Base-by-base conservation (phyloP, 768 basidiomycete genomes). In the Mycena venus region DNA sequence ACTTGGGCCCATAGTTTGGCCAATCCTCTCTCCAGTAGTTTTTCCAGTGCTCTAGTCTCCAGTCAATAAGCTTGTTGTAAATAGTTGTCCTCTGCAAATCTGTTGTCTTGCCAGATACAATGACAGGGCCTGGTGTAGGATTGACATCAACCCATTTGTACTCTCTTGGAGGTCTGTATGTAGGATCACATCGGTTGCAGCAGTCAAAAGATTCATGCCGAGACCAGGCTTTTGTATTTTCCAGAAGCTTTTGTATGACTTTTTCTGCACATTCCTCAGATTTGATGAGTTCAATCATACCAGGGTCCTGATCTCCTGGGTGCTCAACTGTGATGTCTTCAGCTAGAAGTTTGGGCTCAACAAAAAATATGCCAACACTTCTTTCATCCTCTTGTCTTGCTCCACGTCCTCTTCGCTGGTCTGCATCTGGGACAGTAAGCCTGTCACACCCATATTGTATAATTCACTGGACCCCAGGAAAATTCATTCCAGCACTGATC, bases 391-490 rank as follows among this genome's bases (percentile, higher is more conserved):
- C 31, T 5, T 19, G 31, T 21, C 55, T 17, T 56, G 31, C 55
- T 23, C 55, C 55, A 10, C 55, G 65, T 5, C 60, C 72, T 3
- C 58, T 70, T 1, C 74, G 73, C 44, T 80, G 79, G 21, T 72
- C 73, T 62, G 62, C 53, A 42, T 68, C 63, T 44, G 70, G 15
- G 63, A 79, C 17, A 1, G 71, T 70, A 9, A 80, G 62, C 25
- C 61, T 75, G 2, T 49, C 15, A 27, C 29, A 32, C 29, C 17
- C 17, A 34, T 32, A 56, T n/a, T 79, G 79, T 3, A 80, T 61
- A 23, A 79, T 73, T 9, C 69, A 14, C 14, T 27, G 42, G 25
- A 79, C 78, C 55, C 75, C 58, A 14, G 70, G 66, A 59, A 79
- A n/a, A n/a, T n/a, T n/a, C n/a, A n/a, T n/a, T n/a, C n/a, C n/a